phyloP scores from a whole-genome alignment of 129 eudicot species.

The Deinandra increscens region DNA sequence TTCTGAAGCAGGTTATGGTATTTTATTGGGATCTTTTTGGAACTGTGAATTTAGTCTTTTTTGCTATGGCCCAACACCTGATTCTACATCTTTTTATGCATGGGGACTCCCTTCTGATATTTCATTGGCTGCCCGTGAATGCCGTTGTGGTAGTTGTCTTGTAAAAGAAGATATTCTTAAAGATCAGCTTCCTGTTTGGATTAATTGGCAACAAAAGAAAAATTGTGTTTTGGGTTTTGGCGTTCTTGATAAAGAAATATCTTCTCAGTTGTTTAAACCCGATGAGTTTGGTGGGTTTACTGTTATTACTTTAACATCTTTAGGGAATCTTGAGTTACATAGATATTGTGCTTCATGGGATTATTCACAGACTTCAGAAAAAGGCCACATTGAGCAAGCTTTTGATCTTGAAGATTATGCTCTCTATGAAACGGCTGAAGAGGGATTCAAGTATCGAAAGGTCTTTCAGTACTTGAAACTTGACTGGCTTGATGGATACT shows the following conservation, averaged over 20 bases:
- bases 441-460: constrained; percentile 39
- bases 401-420: constrained; percentile 38
- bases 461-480: constrained; percentile 39
- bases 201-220: constrained; percentile 80
- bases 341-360: constrained; percentile 59
- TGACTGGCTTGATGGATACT: constrained; percentile 43
- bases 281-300: constrained; percentile 63
- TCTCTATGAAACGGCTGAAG: constrained; percentile 38
- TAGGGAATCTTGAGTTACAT: constrained; percentile 66
- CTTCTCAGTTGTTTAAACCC: constrained; percentile 32
- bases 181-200: constrained; percentile 62
- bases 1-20: constrained; percentile 57
- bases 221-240: constrained; percentile 65
- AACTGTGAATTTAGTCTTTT: constrained; percentile 60
- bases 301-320: constrained; percentile 54
- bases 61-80: constrained; percentile 59
- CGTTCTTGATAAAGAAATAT: constrained; percentile 45
- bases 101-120: constrained; percentile 81
- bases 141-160: constrained; percentile 72
- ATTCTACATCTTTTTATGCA: constrained; percentile 45
- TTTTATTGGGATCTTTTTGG: constrained; percentile 83
- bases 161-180: constrained; percentile 54
- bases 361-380: constrained; percentile 28
- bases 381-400: constrained; percentile 33
- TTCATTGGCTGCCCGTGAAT: constrained; percentile 40